Base-by-base conservation (phyloP, 208 protist species). In the Leishmania tarentolae region DNA sequence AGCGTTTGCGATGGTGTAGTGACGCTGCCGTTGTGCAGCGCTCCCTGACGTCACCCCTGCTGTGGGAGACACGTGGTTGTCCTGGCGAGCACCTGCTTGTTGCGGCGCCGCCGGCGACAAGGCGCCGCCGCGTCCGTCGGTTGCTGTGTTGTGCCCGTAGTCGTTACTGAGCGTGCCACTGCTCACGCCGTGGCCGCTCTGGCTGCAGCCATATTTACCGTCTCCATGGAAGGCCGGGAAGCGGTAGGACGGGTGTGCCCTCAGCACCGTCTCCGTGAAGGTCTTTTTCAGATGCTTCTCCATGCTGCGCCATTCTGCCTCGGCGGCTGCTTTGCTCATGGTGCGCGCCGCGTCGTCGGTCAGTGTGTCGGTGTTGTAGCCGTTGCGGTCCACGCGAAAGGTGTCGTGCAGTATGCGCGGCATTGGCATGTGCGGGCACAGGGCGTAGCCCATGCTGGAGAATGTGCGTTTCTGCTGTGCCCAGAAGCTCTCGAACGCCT, bases 381-480 rank as follows among this genome's bases (percentile, higher is more conserved):
- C 59, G 87, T 96, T 92, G 65, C 83, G 76, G 70, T 83, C 79
- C 7, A 96, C 85, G 65, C 74, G 71, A 71, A 97, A 83, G 56
- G 92, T 92, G 46, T 72, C 73, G 42, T 82, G 86, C 19, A 89
- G 80, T 61, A 96, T 82, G 74, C 83, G 84, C 9, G 94, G 94
- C 56, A 94, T 77, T 40, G 90, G 86, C 88, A 95, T 93, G 83
- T 95, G 93, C 28, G 93, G 90, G 75, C 87, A 94, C 44, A 93
- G 76, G 3, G 79, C 75, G 78, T 91, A 94, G 46, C 91, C 87
- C 50, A 94, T 87, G 13, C 76, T 77, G 1, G 53, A 24, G 50
- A 97, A 63, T 15, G 92, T 92, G 50, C 84, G 77, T 59, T 83
- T 78, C 81, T 95, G 90, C 44, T 81, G 84, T 0, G 56, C 68